A percentile compares a stretch with the other conserved stretches of the same genome.
phyloP scores from a whole-genome alignment of 208 protist genomes.

The Trypanosoma avium region DNA sequence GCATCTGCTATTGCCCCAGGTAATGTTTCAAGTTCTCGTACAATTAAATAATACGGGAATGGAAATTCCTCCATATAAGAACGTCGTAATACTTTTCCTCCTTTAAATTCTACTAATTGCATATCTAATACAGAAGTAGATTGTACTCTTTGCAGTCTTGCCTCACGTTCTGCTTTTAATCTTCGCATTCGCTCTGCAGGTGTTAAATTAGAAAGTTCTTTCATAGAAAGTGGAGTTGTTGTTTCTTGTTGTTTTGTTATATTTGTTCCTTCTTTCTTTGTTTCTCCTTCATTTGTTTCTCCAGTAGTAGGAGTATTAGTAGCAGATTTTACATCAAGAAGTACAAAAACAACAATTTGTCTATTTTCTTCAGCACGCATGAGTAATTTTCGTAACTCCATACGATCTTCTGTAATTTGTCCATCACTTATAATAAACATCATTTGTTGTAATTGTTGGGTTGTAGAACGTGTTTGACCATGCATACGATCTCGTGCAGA shows the following conservation, averaged over 20 bases:
- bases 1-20: slow-evolving; percentile 97
- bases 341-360: slow-evolving; percentile 95
- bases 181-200: slow-evolving; percentile 78
- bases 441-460: slow-evolving; percentile 94
- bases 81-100: slow-evolving; percentile 80
- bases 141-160: slow-evolving; percentile 80
- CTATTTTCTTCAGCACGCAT: slow-evolving; percentile 89
- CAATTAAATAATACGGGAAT: slow-evolving; percentile 99
- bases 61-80: slow-evolving; percentile 99
- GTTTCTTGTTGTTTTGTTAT: slow-evolving; percentile 2
- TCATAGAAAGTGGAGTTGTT: slow-evolving; percentile 34
- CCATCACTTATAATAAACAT: slow-evolving; percentile 98
- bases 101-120: slow-evolving; percentile 88
- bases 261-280: not conserved
- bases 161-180: slow-evolving; percentile 84
- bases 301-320: not conserved
- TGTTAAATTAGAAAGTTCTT: slow-evolving; percentile 65
- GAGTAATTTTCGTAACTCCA: slow-evolving; percentile 80
- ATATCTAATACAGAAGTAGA: slow-evolving; percentile 90
- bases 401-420: slow-evolving; percentile 90
- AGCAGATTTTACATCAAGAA: slow-evolving; percentile 89
- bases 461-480: slow-evolving; percentile 79
- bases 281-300: not conserved
- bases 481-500: slow-evolving; percentile 64
- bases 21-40: slow-evolving; percentile 95